phyloP scores from a whole-genome alignment of 768 basidiomycete genomes.

The Podaxis sp. region DNA sequence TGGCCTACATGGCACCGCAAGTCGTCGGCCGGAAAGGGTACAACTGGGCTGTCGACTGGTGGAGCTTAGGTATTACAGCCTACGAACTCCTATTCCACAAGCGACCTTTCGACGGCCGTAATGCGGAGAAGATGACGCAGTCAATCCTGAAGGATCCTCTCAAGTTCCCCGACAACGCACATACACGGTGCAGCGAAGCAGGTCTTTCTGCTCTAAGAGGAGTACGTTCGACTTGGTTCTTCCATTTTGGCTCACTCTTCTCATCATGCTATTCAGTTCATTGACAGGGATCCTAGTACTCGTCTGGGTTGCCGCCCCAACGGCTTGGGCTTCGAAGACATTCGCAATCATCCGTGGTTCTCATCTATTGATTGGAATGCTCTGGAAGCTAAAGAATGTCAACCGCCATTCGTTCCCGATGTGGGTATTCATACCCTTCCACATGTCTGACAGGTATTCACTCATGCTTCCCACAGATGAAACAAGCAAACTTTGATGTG shows the following conservation, averaged over 20 bases:
- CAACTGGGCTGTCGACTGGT: conserved; percentile 92
- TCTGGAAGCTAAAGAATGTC: conserved; percentile 65
- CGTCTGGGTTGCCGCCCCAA: conserved; percentile 80
- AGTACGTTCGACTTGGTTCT: conserved; percentile 43
- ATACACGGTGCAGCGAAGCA: conserved; percentile 59
- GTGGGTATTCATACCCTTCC: conserved; percentile 49
- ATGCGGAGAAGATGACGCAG: conserved; percentile 83
- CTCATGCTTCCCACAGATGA: conserved; percentile 55
- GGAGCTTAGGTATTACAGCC: conserved; percentile 89
- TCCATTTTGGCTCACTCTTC: conserved; percentile 16
- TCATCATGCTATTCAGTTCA: conserved; percentile 51
- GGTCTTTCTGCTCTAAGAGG: conserved; percentile 65
- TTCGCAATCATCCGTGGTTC: conserved; percentile 88
- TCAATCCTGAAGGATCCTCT: conserved; percentile 82
- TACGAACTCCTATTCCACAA: conserved; percentile 85
- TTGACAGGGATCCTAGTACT: conserved; percentile 77
- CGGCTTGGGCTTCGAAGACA: conserved; percentile 71
- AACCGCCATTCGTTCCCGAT: conserved; percentile 90
- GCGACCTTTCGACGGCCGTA: conserved; percentile 90
- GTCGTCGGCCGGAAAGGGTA: conserved; percentile 92
- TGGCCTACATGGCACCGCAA: conserved; percentile 99
- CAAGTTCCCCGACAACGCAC: conserved; percentile 70
- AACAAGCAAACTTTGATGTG: conserved; percentile 97
- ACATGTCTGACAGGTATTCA: conserved; percentile 7
- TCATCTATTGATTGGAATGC: conserved; percentile 75